Evolutionary conservation across 2,329 filamentous ascomycete species (phyloP).

Genomic region (Aspergillus sp.): DNA sequence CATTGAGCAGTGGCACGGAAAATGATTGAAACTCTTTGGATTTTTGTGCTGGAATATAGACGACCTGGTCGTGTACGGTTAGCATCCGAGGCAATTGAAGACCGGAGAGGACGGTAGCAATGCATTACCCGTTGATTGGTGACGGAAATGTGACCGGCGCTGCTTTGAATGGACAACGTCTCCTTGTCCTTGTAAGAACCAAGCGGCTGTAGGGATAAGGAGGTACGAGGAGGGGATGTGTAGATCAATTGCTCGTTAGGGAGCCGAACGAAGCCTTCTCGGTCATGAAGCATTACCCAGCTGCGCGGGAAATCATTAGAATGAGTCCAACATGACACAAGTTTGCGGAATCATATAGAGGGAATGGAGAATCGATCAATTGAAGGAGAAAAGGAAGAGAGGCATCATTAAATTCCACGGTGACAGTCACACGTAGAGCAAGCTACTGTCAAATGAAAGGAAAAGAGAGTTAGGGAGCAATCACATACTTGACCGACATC

Average conservation of each 20-base stretch:
- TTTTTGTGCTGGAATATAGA: conserved; percentile 77
- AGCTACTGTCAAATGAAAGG: not conserved
- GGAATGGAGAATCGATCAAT: not conserved
- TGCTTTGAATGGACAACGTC: conserved; percentile 69
- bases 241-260: conserved; percentile 80
- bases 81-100: conserved; percentile 11
- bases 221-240: conserved; percentile 76
- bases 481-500: conserved; percentile 45
- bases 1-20: conserved; percentile 80
- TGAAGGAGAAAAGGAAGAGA: not conserved
- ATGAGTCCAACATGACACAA: not conserved
- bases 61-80: conserved; percentile 58
- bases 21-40: conserved; percentile 77
- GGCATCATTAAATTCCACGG: not conserved
- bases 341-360: not conserved
- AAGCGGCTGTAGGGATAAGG: conserved; percentile 70
- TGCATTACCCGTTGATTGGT: conserved; percentile 76
- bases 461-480: conserved; percentile 8
- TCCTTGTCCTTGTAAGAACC: conserved; percentile 64
- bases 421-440: not conserved
- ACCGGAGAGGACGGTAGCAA: conserved; percentile 8
- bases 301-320: conserved; percentile 40
- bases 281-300: conserved; percentile 89
- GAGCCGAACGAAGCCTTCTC: conserved; percentile 74
- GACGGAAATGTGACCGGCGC: conserved; percentile 73